phyloP scores from a whole-genome alignment of 225 moss, liverwort and hornwort genomes.

The Pseudoscleropodium purum region DNA sequence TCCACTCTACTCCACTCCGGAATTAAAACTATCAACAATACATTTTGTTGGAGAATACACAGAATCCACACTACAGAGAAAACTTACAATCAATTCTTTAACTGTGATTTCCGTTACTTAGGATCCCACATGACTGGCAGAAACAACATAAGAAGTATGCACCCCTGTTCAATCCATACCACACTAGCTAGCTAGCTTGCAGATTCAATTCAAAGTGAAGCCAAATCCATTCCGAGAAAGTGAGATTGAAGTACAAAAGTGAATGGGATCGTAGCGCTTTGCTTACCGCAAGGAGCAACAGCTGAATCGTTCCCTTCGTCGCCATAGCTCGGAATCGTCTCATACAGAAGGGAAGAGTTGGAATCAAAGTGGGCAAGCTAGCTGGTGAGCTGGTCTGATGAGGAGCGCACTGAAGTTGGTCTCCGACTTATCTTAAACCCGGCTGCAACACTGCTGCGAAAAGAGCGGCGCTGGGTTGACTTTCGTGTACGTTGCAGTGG shows the following conservation, averaged over 20 bases:
- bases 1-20: neutral
- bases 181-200: neutral
- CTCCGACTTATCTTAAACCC: neutral
- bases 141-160: neutral
- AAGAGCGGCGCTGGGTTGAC: neutral
- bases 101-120: neutral
- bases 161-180: neutral
- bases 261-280: neutral
- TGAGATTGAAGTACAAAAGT: neutral
- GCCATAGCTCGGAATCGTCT: neutral
- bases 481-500: neutral
- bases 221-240: neutral
- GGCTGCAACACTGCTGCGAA: no score
- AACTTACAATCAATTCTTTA: no score
- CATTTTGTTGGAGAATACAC: neutral
- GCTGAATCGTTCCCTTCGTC: neutral
- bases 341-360: neutral
- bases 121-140: neutral
- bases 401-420: neutral
- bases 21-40: no score
- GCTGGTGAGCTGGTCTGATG: neutral
- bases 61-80: neutral
- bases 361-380: neutral
- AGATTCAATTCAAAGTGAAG: neutral
- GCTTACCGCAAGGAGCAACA: conserved; percentile 7